phyloP scores from a whole-genome alignment of 495 filamentous ascomycete genomes.

The Penicillium canariense region DNA sequence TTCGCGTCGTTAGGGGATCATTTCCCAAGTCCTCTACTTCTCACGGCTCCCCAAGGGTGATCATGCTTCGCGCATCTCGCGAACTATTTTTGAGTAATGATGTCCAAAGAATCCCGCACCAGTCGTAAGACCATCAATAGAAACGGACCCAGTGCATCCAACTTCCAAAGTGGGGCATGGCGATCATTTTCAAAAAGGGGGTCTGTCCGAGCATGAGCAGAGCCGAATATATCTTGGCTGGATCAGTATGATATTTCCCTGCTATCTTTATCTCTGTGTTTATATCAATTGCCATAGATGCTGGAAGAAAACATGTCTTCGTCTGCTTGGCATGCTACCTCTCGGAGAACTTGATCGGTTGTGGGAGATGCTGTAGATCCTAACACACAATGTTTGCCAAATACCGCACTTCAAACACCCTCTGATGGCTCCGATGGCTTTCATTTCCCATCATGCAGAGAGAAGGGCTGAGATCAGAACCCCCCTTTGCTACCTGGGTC shows the following conservation, averaged over 20 bases:
- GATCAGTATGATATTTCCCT: slow-evolving; percentile 18
- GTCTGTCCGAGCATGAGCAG: slow-evolving; percentile 20
- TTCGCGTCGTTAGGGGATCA: no score
- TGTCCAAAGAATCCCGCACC: neutral
- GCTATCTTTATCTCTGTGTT: neutral
- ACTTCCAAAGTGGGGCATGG: slow-evolving; percentile 3
- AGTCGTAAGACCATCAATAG: slow-evolving; percentile 9
- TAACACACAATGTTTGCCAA: slow-evolving; percentile 33
- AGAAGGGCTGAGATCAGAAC: slow-evolving; percentile 25
- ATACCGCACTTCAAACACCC: neutral
- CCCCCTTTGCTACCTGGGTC: slow-evolving; percentile 16
- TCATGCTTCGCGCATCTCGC: slow-evolving; percentile 2
- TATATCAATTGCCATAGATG: slow-evolving; percentile 10
- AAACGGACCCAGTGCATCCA: slow-evolving; percentile 10
- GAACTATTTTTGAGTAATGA: neutral
- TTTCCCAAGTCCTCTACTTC: neutral
- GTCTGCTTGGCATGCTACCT: slow-evolving; percentile 32
- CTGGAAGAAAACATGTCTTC: slow-evolving; percentile 33
- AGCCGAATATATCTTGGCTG: slow-evolving; percentile 33
- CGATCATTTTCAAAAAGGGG: slow-evolving; percentile 5
- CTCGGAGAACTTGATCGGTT: slow-evolving; percentile 28
- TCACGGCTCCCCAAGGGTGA: neutral
- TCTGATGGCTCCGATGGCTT: slow-evolving; percentile 11
- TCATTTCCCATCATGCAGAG: slow-evolving; percentile 27
- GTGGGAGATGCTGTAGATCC: slow-evolving; percentile 36